Percentiles rank a stretch among this genome's conserved stretches.
Evolutionary conservation across 2,329 filamentous ascomycete species (phyloP).

Genomic region (Fusarium drepaniforme): DNA sequence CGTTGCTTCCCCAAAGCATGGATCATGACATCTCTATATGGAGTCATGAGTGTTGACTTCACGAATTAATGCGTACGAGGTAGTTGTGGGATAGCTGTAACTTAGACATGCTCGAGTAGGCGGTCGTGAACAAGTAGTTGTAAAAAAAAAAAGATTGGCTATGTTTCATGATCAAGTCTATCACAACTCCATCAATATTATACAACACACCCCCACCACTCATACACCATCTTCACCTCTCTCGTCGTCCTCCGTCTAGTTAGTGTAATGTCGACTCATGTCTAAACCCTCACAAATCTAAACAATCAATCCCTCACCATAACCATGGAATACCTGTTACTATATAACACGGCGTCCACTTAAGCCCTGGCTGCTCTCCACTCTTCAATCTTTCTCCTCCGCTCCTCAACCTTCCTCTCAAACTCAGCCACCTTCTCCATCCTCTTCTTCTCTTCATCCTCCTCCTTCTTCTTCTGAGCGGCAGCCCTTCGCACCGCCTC

Average conservation of each 20-base stretch:
- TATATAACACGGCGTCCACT: slow-evolving; percentile 14
- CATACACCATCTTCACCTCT: neutral
- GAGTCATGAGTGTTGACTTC: too few relatives aligned
- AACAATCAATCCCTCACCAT: neutral
- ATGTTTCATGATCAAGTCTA: slow-evolving; percentile 35
- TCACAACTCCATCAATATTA: slow-evolving; percentile 26
- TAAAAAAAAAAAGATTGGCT: slow-evolving; percentile 17
- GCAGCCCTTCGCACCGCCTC: slow-evolving; percentile 74
- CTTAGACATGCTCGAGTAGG: neutral
- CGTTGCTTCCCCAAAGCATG: neutral
- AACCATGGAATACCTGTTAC: neutral
- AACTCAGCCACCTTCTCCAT: slow-evolving; percentile 69
- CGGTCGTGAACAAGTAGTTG: neutral
- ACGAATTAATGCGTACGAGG: too few relatives aligned
- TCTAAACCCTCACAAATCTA: slow-evolving; percentile 33
- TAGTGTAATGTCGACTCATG: neutral
- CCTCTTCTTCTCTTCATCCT: slow-evolving; percentile 66
- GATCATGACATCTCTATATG: neutral
- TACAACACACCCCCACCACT: slow-evolving; percentile 20
- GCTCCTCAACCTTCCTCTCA: slow-evolving; percentile 68
- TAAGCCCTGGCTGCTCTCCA: slow-evolving; percentile 55
- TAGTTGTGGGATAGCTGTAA: too few relatives aligned
- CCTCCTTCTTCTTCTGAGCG: slow-evolving; percentile 57
- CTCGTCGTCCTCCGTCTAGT: slow-evolving; percentile 25
- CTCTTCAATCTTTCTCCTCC: slow-evolving; percentile 60